These are phyloP conservation scores for Puccinellia tenuiflora DNA, from an alignment of 176 grass and related monocot genomes.

Conservation along the genomic window DNA sequence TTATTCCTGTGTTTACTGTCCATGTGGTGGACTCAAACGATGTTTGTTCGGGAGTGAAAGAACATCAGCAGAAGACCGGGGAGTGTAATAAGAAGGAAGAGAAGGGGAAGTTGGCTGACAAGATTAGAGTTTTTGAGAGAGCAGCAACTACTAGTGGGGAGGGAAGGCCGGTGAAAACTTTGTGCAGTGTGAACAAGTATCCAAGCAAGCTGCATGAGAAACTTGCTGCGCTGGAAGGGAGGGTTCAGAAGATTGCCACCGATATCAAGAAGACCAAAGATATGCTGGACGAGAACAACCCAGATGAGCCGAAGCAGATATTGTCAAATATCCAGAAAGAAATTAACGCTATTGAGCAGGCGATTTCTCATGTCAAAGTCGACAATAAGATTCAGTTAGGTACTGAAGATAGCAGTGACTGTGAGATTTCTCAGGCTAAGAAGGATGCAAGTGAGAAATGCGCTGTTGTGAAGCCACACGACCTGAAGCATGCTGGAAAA, in stretches of 20 bases:
- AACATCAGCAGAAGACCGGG: not conserved
- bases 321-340: constrained; percentile 90
- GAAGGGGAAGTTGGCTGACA: constrained; percentile 49
- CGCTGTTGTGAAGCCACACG: constrained; percentile 11
- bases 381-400: constrained; percentile 43
- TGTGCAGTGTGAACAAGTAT: constrained; percentile 37
- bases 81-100: constrained; percentile 35
- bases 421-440: constrained; percentile 17
- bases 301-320: constrained; percentile 85
- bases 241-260: constrained; percentile 92
- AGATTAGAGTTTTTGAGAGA: constrained; percentile 79
- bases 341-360: constrained; percentile 82
- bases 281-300: constrained; percentile 80
- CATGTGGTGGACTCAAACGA: constrained; percentile 35
- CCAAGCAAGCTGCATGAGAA: constrained; percentile 91
- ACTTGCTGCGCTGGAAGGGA: constrained; percentile 66
- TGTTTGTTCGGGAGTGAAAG: constrained; percentile 6
- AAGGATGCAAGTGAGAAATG: constrained; percentile 7
- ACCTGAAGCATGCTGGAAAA: constrained; percentile 34
- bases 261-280: constrained; percentile 94
- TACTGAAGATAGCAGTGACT: constrained; percentile 36
- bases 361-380: constrained; percentile 65
- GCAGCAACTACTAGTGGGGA: constrained; percentile 21
- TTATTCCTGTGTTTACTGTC: constrained; percentile 66
- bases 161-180: constrained; percentile 9